A percentile compares a stretch with the other conserved stretches of the same genome.
Evolutionary conservation across 2,329 filamentous ascomycete genomes (phyloP).

Genomic region (Mycocentrospora acerina): DNA sequence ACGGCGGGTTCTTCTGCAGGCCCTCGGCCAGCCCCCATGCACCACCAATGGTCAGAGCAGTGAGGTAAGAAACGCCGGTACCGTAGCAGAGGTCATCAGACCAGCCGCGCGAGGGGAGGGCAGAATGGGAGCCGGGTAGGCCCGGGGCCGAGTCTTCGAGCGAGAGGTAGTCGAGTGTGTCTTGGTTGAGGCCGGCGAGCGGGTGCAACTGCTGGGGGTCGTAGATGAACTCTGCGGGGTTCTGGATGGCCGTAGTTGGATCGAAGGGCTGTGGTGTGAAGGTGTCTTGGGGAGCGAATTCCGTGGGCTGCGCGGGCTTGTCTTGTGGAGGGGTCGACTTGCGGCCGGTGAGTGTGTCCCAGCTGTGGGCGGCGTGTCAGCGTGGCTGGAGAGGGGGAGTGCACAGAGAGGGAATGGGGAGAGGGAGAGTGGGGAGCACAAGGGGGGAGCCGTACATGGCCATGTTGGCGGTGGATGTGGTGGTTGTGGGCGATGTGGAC

Average conservation of each 20-base stretch:
- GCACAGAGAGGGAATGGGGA: not conserved
- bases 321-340: constrained; percentile 55
- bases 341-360: constrained; percentile 62
- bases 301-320: constrained; percentile 34
- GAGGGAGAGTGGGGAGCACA: not conserved
- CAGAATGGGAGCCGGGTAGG: constrained; percentile 80
- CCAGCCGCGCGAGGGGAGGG: constrained; percentile 93
- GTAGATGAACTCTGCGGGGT: constrained; percentile 85
- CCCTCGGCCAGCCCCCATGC: constrained; percentile 93
- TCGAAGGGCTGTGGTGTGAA: constrained; percentile 62
- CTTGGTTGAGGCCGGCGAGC: constrained; percentile 87
- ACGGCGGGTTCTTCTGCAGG: constrained; percentile 67
- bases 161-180: constrained; percentile 90
- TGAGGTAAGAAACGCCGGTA: constrained; percentile 88
- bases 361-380: constrained; percentile 27
- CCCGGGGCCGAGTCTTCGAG: constrained; percentile 89
- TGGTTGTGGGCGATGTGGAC: constrained; percentile 10
- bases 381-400: not conserved
- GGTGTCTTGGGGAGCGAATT: constrained; percentile 45
- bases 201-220: constrained; percentile 91
- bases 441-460: constrained; percentile 31
- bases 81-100: constrained; percentile 98
- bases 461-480: constrained; percentile 30
- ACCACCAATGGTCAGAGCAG: constrained; percentile 83
- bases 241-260: constrained; percentile 67